phyloP scores from a whole-genome alignment of 331 rosid species.

The Spiraea crenata region DNA sequence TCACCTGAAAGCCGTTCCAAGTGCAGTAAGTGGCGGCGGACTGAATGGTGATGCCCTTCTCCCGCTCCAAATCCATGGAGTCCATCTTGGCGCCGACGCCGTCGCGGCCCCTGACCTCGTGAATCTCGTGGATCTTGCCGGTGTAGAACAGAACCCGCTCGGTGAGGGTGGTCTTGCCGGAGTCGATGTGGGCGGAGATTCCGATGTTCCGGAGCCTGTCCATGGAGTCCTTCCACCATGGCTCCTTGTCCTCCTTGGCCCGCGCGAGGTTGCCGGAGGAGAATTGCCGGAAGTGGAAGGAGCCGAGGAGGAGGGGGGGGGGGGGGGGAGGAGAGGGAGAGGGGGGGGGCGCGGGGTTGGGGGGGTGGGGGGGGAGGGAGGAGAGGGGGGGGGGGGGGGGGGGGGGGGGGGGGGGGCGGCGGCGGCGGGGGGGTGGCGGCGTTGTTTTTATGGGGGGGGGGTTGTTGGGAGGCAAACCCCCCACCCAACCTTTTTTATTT shows the following conservation, averaged over 20 bases:
- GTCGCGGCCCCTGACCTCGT: slow-evolving; percentile 87
- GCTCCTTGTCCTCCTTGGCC: slow-evolving; percentile 67
- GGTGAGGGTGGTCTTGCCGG: slow-evolving; percentile 95
- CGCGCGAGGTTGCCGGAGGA: slow-evolving; percentile 70
- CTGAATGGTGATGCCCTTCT: slow-evolving; percentile 92
- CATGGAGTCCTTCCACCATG: slow-evolving; percentile 91
- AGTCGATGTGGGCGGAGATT: slow-evolving; percentile 98
- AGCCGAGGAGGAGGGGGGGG: slow-evolving; percentile 44
- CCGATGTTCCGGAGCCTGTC: slow-evolving; percentile 79
- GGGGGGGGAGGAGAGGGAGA: slow-evolving; percentile 39
- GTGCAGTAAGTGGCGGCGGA: slow-evolving; percentile 92
- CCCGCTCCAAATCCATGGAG: slow-evolving; percentile 96
- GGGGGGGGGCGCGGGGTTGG: neutral
- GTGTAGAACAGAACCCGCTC: slow-evolving; percentile 85
- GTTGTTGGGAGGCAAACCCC: too few relatives aligned
- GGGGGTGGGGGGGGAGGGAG: too few relatives aligned
- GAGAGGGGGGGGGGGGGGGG: too few relatives aligned
- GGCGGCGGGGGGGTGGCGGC: too few relatives aligned
- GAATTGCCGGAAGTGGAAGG: slow-evolving; percentile 55
- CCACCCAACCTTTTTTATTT: too few relatives aligned
- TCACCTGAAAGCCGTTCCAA: slow-evolving; percentile 89
- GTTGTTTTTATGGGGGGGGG: too few relatives aligned
- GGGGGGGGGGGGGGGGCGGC: too few relatives aligned
- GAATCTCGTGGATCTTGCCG: slow-evolving; percentile 93
- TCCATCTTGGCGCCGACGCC: slow-evolving; percentile 99